These are phyloP conservation scores for Coprinopsis strossmayeri DNA, from an alignment of 768 basidiomycete genomes.

Conservation along the genomic window DNA sequence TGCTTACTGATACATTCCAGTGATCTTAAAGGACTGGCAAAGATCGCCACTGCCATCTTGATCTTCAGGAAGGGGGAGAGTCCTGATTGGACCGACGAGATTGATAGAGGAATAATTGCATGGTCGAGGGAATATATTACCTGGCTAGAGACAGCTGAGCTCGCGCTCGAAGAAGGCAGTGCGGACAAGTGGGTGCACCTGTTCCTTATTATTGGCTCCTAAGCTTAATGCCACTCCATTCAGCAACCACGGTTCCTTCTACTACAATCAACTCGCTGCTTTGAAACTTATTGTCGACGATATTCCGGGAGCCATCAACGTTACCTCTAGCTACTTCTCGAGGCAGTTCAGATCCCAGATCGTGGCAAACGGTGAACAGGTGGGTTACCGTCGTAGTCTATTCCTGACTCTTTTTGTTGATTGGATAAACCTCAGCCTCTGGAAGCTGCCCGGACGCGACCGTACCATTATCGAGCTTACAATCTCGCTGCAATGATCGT, in stretches of 20 bases:
- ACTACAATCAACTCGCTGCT: constrained; percentile 52
- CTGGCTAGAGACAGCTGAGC: constrained; percentile 47
- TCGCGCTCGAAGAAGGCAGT: constrained; percentile 39
- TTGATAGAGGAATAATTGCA: constrained; percentile 39
- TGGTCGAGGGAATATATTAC: constrained; percentile 48
- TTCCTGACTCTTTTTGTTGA: not conserved
- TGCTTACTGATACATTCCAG: constrained; percentile 22
- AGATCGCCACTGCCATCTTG: constrained; percentile 46
- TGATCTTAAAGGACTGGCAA: constrained; percentile 54
- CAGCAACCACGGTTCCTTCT: constrained; percentile 66
- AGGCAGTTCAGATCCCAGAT: constrained; percentile 48
- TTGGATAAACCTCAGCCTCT: constrained; percentile 34
- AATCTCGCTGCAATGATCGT: constrained; percentile 67
- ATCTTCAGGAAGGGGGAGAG: constrained; percentile 44
- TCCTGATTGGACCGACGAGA: constrained; percentile 46
- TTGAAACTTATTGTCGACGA: constrained; percentile 51
- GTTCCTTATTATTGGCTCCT: not conserved
- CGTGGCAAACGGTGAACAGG: constrained; percentile 51
- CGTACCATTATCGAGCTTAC: constrained; percentile 63
- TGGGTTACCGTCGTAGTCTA: constrained; percentile 13
- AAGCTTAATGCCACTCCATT: not conserved
- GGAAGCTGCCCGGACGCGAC: constrained; percentile 53
- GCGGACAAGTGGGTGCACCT: constrained; percentile 41
- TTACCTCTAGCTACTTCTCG: constrained; percentile 44
- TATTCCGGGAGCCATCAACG: constrained; percentile 36